Evolutionary conservation across 768 basidiomycete genomes (phyloP).

Genomic region (Tulasnella sp.): DNA sequence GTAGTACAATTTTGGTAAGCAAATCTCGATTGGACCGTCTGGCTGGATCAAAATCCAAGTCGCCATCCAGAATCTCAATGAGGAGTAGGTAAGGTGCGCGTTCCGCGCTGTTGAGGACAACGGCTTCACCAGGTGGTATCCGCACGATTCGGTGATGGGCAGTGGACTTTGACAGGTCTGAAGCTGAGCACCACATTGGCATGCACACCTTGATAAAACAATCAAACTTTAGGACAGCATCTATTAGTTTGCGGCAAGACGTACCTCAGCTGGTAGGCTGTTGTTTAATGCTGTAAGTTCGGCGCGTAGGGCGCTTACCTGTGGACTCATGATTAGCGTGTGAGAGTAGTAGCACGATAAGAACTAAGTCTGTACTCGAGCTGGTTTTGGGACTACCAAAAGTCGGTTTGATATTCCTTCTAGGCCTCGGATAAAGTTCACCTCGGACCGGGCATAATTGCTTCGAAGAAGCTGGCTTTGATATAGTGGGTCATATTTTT

Average conservation of each 20-base stretch:
- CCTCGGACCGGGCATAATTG: constrained; percentile 84
- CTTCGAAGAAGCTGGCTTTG: constrained; percentile 68
- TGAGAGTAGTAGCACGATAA: background rate
- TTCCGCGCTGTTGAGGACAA: constrained; percentile 96
- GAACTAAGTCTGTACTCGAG: constrained; percentile 35
- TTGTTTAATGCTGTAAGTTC: constrained; percentile 94
- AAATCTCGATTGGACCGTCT: constrained; percentile 79
- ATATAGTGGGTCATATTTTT: constrained; percentile 53
- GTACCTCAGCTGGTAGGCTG: constrained; percentile 88
- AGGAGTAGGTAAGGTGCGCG: constrained; percentile 87
- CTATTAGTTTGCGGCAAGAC: constrained; percentile 19
- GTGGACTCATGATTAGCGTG: background rate
- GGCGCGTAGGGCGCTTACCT: constrained; percentile 86
- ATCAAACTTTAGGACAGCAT: background rate
- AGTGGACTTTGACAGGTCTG: constrained; percentile 43
- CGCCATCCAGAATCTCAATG: constrained; percentile 80
- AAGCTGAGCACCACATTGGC: constrained; percentile 38
- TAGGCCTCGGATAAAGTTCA: constrained; percentile 74
- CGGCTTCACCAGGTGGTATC: constrained; percentile 94
- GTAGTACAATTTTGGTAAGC: constrained; percentile 40
- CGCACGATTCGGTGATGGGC: constrained; percentile 93
- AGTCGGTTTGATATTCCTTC: constrained; percentile 90
- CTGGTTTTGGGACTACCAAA: constrained; percentile 84
- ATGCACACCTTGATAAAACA: constrained; percentile 27
- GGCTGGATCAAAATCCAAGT: constrained; percentile 84